Evolutionary conservation across 2,329 filamentous ascomycete genomes (phyloP).

Genomic region (Penicillium brasilianum): DNA sequence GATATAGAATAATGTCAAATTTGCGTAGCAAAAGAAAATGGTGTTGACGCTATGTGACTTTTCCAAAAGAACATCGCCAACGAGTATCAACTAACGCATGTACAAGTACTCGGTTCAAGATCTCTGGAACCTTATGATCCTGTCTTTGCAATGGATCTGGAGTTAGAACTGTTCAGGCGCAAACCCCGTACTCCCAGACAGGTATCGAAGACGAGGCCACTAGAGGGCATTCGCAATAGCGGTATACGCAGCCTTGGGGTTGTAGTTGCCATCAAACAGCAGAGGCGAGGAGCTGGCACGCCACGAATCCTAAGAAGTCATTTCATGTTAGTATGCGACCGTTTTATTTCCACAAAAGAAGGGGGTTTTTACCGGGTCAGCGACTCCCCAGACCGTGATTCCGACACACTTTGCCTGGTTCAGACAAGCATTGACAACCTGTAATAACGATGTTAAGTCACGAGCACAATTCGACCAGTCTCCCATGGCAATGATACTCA

Average conservation of each 20-base stretch:
- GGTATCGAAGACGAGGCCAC: not conserved
- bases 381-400: slow-evolving; percentile 66
- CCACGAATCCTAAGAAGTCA: slow-evolving; percentile 45
- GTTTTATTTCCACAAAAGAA: not conserved
- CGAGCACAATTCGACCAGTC: not conserved
- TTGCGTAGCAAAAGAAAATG: not conserved
- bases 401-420: slow-evolving; percentile 65
- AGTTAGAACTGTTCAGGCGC: not conserved
- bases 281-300: slow-evolving; percentile 43
- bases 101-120: not conserved
- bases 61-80: not conserved
- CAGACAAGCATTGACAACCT: slow-evolving; percentile 61
- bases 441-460: not conserved
- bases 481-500: slow-evolving; percentile 21
- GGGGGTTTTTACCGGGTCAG: slow-evolving; percentile 38
- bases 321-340: not conserved
- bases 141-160: not conserved
- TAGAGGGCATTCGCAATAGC: slow-evolving; percentile 21
- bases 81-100: not conserved
- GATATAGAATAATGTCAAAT: too few relatives aligned
- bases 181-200: not conserved
- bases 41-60: not conserved
- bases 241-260: slow-evolving; percentile 50
- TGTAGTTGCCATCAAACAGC: slow-evolving; percentile 49
- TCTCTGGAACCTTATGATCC: not conserved